phyloP scores from a whole-genome alignment of 225 moss, liverwort and hornwort species.

The Lunularia cruciata region DNA sequence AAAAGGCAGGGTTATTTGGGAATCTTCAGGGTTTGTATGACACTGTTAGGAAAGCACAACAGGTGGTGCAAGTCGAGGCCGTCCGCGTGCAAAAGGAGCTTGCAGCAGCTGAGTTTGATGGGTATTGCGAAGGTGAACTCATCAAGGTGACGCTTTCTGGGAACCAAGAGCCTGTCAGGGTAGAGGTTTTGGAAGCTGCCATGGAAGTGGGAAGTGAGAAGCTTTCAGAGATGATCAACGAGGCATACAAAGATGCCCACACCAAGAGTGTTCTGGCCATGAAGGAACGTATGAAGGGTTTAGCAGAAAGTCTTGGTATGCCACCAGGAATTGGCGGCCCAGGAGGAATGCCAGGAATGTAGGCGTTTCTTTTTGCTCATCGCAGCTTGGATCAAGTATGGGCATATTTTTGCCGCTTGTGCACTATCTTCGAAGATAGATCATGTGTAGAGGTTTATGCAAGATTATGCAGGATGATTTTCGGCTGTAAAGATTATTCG shows the following conservation, averaged over 20 bases:
- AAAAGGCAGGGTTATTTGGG: constrained; percentile 59
- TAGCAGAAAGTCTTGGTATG: constrained; percentile 98
- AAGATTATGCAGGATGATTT: constrained; percentile 13
- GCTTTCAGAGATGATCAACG: constrained; percentile 71
- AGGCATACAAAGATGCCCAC: constrained; percentile 99
- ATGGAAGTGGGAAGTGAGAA: constrained; percentile 76
- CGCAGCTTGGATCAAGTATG: constrained; percentile 19
- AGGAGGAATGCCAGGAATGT: constrained; percentile 15
- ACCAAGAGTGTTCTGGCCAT: constrained; percentile 95
- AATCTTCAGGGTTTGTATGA: constrained; percentile 94
- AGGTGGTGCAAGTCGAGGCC: constrained; percentile 98
- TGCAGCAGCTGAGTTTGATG: constrained; percentile 95
- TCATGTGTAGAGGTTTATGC: background rate
- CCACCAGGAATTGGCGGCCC: constrained; percentile 62
- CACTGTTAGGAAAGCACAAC: constrained; percentile 94
- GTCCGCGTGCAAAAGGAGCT: constrained; percentile 97
- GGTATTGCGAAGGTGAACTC: constrained; percentile 84
- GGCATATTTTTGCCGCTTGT: constrained; percentile 14
- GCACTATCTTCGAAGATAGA: background rate
- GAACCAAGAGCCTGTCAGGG: constrained; percentile 93
- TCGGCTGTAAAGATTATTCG: constrained; percentile 26
- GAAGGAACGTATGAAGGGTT: constrained; percentile 95
- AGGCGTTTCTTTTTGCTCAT: constrained; percentile 5
- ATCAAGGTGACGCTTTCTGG: constrained; percentile 96
- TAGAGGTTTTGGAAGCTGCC: constrained; percentile 88